Percentiles rank a stretch among this genome's conserved stretches.
These are phyloP conservation scores for Podaxis pistillaris DNA, from an alignment of 768 basidiomycete species.

Conservation along the genomic window DNA sequence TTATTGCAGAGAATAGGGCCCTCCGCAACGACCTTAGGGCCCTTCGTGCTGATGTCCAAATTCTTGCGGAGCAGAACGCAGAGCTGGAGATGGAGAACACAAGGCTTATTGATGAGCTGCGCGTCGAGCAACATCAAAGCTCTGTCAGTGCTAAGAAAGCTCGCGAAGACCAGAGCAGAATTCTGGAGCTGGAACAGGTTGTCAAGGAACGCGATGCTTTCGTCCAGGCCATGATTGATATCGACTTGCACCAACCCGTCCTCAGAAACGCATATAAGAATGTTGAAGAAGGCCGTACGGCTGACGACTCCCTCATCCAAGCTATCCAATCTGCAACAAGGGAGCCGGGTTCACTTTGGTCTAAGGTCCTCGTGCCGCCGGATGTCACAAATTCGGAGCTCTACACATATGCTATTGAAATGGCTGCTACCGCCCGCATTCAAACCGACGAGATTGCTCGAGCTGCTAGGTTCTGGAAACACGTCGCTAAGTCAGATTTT, in stretches of 20 bases:
- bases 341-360: slow-evolving; percentile 39
- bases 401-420: slow-evolving; percentile 44
- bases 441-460: slow-evolving; percentile 39
- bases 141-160: not conserved
- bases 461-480: slow-evolving; percentile 43
- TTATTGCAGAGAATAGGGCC: not conserved
- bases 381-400: slow-evolving; percentile 37
- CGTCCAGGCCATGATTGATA: slow-evolving; percentile 34
- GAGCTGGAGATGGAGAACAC: not conserved
- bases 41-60: not conserved
- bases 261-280: slow-evolving; percentile 28
- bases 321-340: slow-evolving; percentile 42
- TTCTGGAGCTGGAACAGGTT: slow-evolving; percentile 23
- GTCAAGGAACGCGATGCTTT: slow-evolving; percentile 32
- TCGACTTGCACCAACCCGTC: slow-evolving; percentile 32
- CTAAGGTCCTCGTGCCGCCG: slow-evolving; percentile 36
- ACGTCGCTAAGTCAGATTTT: slow-evolving; percentile 31
- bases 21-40: not conserved
- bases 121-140: not conserved
- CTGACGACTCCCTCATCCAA: slow-evolving; percentile 41
- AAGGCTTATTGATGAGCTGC: slow-evolving; percentile 3
- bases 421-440: slow-evolving; percentile 42
- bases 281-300: slow-evolving; percentile 28
- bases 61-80: not conserved
- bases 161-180: slow-evolving; percentile 25